Evolutionary conservation across 2,329 filamentous ascomycete genomes (phyloP), one percentile per base, ranked within the genome.

Genomic region (Aureobasidium sp.): DNA sequence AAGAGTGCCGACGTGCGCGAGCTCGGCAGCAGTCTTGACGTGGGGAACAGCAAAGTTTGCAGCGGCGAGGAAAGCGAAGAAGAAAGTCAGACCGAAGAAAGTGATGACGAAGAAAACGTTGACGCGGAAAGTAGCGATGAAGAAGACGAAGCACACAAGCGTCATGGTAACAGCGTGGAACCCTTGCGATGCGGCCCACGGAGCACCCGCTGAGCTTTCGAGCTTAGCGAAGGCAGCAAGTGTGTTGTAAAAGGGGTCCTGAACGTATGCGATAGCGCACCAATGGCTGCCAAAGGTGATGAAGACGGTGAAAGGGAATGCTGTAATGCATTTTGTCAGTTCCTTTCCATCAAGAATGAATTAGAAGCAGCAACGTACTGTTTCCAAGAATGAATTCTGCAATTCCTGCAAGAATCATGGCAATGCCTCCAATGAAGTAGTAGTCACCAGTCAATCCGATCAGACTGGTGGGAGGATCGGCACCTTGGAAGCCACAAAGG

Each of bases 311-410:
- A 69, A 67, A 0, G 69, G 68, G 50, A 70, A 70, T 12, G 69
- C 66, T 67, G 44, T 23, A 7, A n/a, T 41, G 37, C 20, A 26
- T 12, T 15, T 34, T 32, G 20, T 52, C 41, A 39, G 26, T 10
- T 20, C 2, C 13, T 50, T n/a, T 1, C 20, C 2, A 15, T n/a
- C 20, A 17, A 6, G 3, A 10, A 32, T 13, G 12, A 1, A 15
- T n/a, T 1, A 34, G 5, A 13, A 3, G 17, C 1, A 32, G 17
- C 12, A 5, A 61, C 67, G 27, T 63, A 68, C 67, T 68, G 63
- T 69, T 68, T 34, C 67, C 69, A 12, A 71, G 63, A 26, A 71
- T 66, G 59, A 71, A 70, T 48, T 71, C 69, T 27, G 62, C 63
- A 34, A 70, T 60, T 12, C 67, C 69, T 32, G 69, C 68, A 34